Percentiles rank a stretch among this genome's conserved stretches.
Conservation (phyloP, 2,329 filamentous ascomycete genomes). For the Diaporthe helianthi region DNA sequence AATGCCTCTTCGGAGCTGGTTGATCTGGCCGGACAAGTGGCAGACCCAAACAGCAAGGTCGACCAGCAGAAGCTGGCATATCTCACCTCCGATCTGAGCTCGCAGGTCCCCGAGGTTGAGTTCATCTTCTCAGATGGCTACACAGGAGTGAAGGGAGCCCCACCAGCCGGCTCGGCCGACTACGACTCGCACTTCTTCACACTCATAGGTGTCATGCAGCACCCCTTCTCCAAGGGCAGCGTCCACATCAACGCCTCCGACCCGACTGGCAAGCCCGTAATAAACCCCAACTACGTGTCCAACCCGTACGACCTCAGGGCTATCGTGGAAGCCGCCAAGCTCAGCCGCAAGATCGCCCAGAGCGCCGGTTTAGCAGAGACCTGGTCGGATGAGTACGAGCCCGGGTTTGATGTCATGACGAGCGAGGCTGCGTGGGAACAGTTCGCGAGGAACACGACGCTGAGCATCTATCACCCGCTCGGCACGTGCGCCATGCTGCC, state of each 20-base stretch:
- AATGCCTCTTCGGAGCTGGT: neutral
- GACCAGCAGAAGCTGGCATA: constrained; percentile 14
- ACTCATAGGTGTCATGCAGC: constrained; percentile 8
- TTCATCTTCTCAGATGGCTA: constrained; percentile 12
- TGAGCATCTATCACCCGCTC: constrained; percentile 16
- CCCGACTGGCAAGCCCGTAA: constrained; percentile 2
- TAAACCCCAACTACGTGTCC: constrained; percentile 5
- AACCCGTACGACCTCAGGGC: constrained; percentile 13
- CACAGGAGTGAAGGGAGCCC: constrained; percentile 2
- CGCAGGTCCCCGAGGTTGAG: constrained; percentile 7
- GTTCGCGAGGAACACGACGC: constrained; percentile 13
- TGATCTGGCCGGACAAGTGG: constrained; percentile 1
- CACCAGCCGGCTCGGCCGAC: neutral
- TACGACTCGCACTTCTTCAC: constrained; percentile 14
- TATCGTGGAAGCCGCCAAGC: constrained; percentile 2
- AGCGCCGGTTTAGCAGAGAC: neutral
- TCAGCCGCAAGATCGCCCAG: neutral
- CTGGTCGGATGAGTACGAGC: constrained; percentile 20
- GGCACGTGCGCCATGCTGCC: constrained; percentile 31
- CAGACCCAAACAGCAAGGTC: neutral
- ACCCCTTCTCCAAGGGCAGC: constrained; percentile 22
- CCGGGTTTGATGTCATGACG: neutral
- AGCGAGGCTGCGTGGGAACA: constrained; percentile 4
- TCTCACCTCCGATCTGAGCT: neutral
- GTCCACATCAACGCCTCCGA: constrained; percentile 15